Conservation (phyloP, 805 yeast species). For the Sugiyamaella qingdaonensis region DNA sequence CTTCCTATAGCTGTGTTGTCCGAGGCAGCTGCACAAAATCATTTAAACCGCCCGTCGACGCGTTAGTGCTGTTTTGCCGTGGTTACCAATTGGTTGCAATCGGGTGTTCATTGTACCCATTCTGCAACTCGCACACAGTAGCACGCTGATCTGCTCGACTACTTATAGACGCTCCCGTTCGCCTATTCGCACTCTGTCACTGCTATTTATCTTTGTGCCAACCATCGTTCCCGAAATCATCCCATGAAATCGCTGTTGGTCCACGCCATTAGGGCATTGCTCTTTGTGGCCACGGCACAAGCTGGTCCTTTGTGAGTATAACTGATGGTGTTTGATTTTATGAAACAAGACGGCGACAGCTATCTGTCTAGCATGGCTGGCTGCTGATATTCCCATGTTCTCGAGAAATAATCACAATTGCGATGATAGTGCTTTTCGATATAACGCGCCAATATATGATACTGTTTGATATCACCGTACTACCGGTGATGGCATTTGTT, state of each 20-base stretch:
- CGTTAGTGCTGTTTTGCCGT: background rate
- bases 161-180: background rate
- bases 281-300: background rate
- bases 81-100: background rate
- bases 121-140: background rate
- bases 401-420: too few species aligned
- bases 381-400: too few species aligned
- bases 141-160: background rate
- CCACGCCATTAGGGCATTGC: background rate
- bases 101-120: background rate
- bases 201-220: background rate
- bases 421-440: too few species aligned
- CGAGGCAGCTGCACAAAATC: background rate
- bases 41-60: background rate
- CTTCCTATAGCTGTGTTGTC: background rate
- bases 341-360: too few species aligned
- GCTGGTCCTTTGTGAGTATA: slow-evolving; percentile 1
- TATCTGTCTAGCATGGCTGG: too few species aligned
- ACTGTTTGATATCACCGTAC: background rate
- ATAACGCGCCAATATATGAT: too few species aligned
- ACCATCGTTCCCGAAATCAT: background rate
- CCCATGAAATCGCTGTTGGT: background rate
- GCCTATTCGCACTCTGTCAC: background rate
- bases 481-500: too few species aligned
- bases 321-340: too few species aligned